phyloP scores from a whole-genome alignment of 164 flowering plant species.

The Euptelea pleiosperma region DNA sequence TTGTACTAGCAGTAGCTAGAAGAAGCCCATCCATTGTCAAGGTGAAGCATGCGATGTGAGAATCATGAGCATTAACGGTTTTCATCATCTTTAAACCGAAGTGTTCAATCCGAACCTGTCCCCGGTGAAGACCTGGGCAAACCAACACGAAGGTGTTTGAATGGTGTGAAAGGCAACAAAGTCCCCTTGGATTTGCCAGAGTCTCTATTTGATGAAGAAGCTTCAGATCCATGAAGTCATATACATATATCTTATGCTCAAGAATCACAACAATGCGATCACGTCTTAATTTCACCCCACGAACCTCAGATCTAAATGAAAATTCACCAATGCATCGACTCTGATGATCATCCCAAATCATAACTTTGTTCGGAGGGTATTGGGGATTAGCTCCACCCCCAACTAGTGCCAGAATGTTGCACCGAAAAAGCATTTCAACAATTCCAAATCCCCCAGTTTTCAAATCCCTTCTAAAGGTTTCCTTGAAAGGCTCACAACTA shows the following conservation, averaged over 20 bases:
- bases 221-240: conserved; percentile 45
- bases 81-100: conserved; percentile 51
- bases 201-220: conserved; percentile 58
- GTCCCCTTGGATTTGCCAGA: conserved; percentile 47
- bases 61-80: conserved; percentile 46
- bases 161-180: conserved; percentile 56
- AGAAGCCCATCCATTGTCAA: conserved; percentile 59
- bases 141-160: conserved; percentile 49
- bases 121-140: conserved; percentile 49
- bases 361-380: conserved; percentile 53
- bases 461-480: conserved; percentile 53
- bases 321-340: conserved; percentile 54
- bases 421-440: conserved; percentile 52
- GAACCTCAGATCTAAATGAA: conserved; percentile 54
- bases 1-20: conserved; percentile 62
- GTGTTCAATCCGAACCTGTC: conserved; percentile 53
- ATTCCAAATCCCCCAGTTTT: conserved; percentile 54
- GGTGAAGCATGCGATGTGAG: conserved; percentile 44
- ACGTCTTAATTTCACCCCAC: conserved; percentile 49
- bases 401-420: conserved; percentile 57
- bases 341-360: conserved; percentile 68
- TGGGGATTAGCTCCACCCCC: conserved; percentile 45
- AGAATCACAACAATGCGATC: conserved; percentile 53
- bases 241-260: conserved; percentile 57
- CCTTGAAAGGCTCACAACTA: conserved; percentile 55